Evolutionary conservation across 225 moss, liverwort and hornwort species (phyloP), one percentile per base, ranked within the genome.

Genomic region (Sphagnum tenellum): DNA sequence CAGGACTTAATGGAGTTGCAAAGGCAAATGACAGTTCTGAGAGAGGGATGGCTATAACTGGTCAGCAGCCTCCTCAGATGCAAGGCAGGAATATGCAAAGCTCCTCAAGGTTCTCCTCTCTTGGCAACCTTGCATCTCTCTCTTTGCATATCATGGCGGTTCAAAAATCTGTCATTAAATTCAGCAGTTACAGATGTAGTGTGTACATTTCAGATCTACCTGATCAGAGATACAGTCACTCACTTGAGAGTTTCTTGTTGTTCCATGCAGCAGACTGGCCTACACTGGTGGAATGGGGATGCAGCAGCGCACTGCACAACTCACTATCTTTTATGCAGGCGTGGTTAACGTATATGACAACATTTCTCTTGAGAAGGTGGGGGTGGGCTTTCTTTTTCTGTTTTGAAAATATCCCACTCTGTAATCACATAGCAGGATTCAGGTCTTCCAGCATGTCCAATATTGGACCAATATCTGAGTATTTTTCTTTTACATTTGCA

Each of bases 241-340:
- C 29, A 29, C 29, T 29, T 29, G 29, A 29, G 29, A 29, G 29
- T 29, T 29, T 29, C 29, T 29, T 29, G 29, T 29, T 52, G 46
- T 64, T 73, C 62, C n/a, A 45, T 69, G 59, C 65, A 9, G 8
- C 76, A 82, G 82, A 63, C 63, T 60, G 52, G 12, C 48, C 50
- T 49, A 64, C 4, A 53, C 62, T 14, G 67, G 57, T 47, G 77
- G 74, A 77, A 47, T 59, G 51, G 58, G 69, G n/a, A 80, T 75
- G 62, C 75, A 69, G 61, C 79, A 84, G 48, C 75, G 80, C 12
- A 85, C 79, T 55, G 86, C 95, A 8, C 95, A 96, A 62, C 75
- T 96, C 49, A 96, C 95, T 5, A 87, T 96, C 44, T 96, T 96
- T 44, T 96, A 96, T 59, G 76, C 88, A 45, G 95, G 95, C 64